phyloP scores from a whole-genome alignment of 1,139 yeast species.

The Lodderomyces jiufengensis region DNA sequence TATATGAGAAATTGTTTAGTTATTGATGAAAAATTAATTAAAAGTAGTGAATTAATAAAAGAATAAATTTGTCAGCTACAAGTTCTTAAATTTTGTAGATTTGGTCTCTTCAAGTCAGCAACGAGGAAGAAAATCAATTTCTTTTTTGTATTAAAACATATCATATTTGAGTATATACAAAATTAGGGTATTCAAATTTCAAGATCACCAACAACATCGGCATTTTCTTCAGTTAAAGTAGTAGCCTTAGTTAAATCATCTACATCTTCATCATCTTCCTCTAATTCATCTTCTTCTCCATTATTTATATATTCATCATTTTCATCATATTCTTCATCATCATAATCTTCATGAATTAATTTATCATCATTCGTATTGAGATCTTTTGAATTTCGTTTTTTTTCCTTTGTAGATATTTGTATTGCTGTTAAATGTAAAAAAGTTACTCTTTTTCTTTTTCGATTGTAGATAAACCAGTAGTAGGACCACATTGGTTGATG shows the following conservation, averaged over 20 bases:
- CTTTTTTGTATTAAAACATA: no score
- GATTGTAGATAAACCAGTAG: constrained; percentile 91
- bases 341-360: constrained; percentile 14
- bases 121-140: no score
- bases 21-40: constrained; percentile 41
- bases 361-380: constrained; percentile 5
- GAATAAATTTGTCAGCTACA: no score
- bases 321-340: constrained; percentile 18
- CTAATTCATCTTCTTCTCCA: constrained; percentile 31
- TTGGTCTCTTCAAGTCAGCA: no score
- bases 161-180: no score
- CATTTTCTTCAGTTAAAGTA: constrained; percentile 15
- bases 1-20: constrained; percentile 85
- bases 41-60: constrained; percentile 1
- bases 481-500: constrained; percentile 85
- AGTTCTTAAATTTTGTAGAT: no score
- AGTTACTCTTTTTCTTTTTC: constrained; percentile 86
- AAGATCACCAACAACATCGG: constrained; percentile 37
- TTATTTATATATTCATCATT: constrained; percentile 22
- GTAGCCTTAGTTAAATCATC: constrained; percentile 6
- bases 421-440: constrained; percentile 60
- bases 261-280: constrained; percentile 20
- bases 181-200: constrained; percentile 23
- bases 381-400: background rate
- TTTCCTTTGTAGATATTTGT: constrained; percentile 34